Conservation (phyloP, 257 asterid species). For the Verbascum thapsus region DNA sequence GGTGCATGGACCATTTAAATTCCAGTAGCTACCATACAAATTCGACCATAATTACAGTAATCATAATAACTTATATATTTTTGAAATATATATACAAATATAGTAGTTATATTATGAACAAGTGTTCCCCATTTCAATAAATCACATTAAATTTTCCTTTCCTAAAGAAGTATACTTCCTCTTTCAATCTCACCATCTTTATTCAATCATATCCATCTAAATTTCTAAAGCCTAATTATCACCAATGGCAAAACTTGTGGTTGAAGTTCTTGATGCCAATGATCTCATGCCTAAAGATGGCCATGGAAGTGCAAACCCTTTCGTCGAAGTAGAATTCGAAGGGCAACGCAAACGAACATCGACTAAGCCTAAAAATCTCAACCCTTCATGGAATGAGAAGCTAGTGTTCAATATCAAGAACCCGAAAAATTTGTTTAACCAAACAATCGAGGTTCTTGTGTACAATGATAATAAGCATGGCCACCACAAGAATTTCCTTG, state of each 20-base stretch:
- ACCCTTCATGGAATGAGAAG: constrained; percentile 83
- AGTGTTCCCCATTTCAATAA: background rate
- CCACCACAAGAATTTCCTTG: constrained; percentile 70
- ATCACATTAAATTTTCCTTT: background rate
- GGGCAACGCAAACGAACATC: constrained; percentile 62
- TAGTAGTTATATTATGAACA: background rate
- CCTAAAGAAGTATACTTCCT: constrained; percentile 8
- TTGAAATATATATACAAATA: background rate
- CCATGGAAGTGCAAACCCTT: constrained; percentile 81
- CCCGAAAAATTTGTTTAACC: constrained; percentile 44
- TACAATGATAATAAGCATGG: constrained; percentile 64
- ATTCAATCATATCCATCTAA: constrained; percentile 28
- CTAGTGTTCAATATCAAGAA: constrained; percentile 57
- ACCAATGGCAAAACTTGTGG: constrained; percentile 57
- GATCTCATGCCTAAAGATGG: constrained; percentile 96
- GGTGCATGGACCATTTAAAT: background rate
- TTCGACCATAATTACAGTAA: too few species aligned
- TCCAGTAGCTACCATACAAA: background rate
- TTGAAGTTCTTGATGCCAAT: constrained; percentile 75
- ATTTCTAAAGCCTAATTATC: background rate
- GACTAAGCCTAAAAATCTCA: constrained; percentile 67
- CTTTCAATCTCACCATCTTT: constrained; percentile 10
- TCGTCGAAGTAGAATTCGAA: constrained; percentile 73
- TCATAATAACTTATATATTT: background rate
- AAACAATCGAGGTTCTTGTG: constrained; percentile 55